phyloP scores from a whole-genome alignment of 2,329 filamentous ascomycete species.

The Ceratocystis papillata region DNA sequence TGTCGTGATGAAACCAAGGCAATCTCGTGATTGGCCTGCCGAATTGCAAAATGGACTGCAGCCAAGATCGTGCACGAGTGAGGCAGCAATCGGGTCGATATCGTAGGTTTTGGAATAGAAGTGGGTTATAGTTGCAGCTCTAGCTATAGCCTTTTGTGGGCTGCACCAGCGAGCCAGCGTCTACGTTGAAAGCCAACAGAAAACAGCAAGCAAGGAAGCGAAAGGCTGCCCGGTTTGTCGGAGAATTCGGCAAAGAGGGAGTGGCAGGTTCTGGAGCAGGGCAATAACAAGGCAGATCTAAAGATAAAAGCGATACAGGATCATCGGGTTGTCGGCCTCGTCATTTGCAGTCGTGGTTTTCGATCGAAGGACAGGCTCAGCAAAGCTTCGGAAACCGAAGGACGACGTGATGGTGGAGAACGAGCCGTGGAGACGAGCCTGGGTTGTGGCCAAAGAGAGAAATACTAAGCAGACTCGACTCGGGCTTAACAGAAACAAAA shows the following conservation, averaged over 20 bases:
- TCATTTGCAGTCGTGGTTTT: neutral
- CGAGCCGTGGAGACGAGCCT: neutral
- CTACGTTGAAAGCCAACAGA: neutral
- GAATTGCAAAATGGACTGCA: neutral
- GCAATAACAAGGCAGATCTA: neutral
- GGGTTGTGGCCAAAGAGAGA: neutral
- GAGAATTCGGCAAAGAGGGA: neutral
- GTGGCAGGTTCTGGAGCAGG: neutral
- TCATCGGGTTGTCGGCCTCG: neutral
- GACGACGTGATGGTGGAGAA: neutral
- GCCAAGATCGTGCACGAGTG: neutral
- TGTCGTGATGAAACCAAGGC: neutral
- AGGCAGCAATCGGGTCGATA: neutral
- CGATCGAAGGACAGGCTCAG: no score
- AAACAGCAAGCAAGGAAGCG: neutral
- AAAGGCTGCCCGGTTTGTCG: slow-evolving; percentile 5
- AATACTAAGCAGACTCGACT: neutral
- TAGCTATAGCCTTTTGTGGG: neutral
- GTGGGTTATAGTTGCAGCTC: neutral
- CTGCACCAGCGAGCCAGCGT: neutral
- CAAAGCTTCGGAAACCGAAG: neutral
- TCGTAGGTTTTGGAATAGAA: neutral
- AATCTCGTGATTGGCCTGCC: neutral
- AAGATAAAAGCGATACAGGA: slow-evolving; percentile 3
- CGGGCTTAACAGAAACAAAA: neutral